phyloP scores from a whole-genome alignment of 768 basidiomycete species.

The Kwoniella dejecticola region DNA sequence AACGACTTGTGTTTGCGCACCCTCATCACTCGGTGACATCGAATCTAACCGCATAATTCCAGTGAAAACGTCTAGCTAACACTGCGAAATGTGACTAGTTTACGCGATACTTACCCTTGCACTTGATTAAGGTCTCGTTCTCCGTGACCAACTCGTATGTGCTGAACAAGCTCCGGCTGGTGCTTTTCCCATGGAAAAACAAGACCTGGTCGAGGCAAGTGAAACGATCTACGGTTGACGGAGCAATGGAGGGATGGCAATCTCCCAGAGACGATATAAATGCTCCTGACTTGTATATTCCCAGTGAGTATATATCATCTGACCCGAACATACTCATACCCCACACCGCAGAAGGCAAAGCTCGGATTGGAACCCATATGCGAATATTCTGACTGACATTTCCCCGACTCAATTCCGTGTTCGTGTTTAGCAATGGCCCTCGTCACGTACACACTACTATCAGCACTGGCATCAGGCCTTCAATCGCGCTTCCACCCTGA shows the following conservation, averaged over 20 bases:
- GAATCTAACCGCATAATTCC: no score
- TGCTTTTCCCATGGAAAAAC: slow-evolving; percentile 96
- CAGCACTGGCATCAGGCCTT: slow-evolving; percentile 80
- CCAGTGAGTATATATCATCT: slow-evolving; percentile 70
- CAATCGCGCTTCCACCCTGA: slow-evolving; percentile 81
- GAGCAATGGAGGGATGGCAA: slow-evolving; percentile 65
- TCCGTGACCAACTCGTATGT: slow-evolving; percentile 97
- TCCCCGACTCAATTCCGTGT: no score
- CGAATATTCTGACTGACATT: no score
- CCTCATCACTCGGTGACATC: no score
- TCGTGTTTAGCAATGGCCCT: slow-evolving; percentile 96
- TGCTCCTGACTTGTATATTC: slow-evolving; percentile 94
- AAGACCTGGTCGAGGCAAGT: slow-evolving; percentile 78
- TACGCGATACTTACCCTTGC: slow-evolving; percentile 73
- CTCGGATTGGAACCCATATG: no score
- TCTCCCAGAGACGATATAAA: slow-evolving; percentile 93
- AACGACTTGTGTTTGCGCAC: no score
- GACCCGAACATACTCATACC: no score
- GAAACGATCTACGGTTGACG: slow-evolving; percentile 64
- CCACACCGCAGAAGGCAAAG: no score
- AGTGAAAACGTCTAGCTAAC: no score
- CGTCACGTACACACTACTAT: slow-evolving; percentile 89
- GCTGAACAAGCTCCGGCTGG: slow-evolving; percentile 77
- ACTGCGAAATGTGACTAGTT: no score
- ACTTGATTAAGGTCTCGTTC: slow-evolving; percentile 83